Base-by-base conservation (phyloP, 805 yeast genomes). In the Kodamaea nitidulidarum region DNA sequence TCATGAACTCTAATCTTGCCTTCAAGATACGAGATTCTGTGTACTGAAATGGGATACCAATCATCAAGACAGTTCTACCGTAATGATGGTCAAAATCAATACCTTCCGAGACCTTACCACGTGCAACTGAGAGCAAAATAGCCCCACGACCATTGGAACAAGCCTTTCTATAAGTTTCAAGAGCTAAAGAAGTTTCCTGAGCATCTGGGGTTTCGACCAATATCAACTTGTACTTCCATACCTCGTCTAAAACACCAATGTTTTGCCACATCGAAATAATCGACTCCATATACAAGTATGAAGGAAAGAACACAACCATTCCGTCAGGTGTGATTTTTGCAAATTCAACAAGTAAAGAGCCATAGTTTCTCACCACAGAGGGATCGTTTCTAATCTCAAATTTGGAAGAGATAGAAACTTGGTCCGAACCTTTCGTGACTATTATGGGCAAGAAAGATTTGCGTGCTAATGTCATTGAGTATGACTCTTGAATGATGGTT, bases 121-220 rank as follows among this genome's bases (percentile, higher is more conserved):
- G 88, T 10, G 99, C 99, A 44, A 93, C 99, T 25, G 96, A 88
- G 29, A 93, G 73, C 54, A 93, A 73, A 2, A 95, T 91, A 0
- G 99, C 99, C 3, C 99, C 99, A 48, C 98, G 72, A 3, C 99
- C 99, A 61, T 93, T 93, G 1, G 91, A 81, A 55, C 99, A 93
- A 0, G 99, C 99, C 22, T 88, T 85, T 53, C 98, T 71, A 59
- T 90, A 93, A 0, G 98, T 93, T 48, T 93, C 98, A 49, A 93
- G 67, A 0, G 98, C 99, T 45, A 93, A 65, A 1, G 96, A 84
- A 0, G 99, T 93, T 61, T 93, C 99, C 59, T 93, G 99, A 0
- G 97, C 95, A 76, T 93, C 99, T 0, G 99, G 99, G 0, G 99
- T 93, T 58, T 93, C 99, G 11, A 95, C 98, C 22, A 93, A 67